phyloP scores from a whole-genome alignment of 192 early-diverging fungal species.

The Oehlia diaphana region DNA sequence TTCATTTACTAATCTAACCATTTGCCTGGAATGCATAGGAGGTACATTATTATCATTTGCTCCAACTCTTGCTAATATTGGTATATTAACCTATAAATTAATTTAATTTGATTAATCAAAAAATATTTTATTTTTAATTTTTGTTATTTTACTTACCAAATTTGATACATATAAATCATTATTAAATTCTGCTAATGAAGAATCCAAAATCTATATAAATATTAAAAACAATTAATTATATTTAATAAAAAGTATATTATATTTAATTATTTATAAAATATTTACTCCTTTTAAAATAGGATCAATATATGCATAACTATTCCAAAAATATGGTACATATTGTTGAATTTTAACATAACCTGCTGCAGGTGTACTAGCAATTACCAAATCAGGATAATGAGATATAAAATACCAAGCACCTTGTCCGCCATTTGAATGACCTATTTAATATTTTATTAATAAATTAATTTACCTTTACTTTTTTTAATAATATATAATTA shows the following conservation, averaged over 20 bases:
- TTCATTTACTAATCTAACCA: slow-evolving; percentile 66
- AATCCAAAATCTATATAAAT: slow-evolving; percentile 57
- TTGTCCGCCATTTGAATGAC: slow-evolving; percentile 80
- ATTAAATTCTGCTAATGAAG: slow-evolving; percentile 72
- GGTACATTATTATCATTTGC: slow-evolving; percentile 74
- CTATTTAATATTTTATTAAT: slow-evolving; percentile 28
- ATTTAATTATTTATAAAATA: not conserved
- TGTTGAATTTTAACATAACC: slow-evolving; percentile 76
- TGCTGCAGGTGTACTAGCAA: slow-evolving; percentile 69
- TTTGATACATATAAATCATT: slow-evolving; percentile 72
- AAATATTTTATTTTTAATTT: not conserved
- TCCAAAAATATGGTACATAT: slow-evolving; percentile 69
- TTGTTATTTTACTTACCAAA: slow-evolving; percentile 41
- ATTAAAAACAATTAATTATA: not conserved
- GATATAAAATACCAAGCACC: slow-evolving; percentile 72
- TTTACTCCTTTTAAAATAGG: slow-evolving; percentile 61
- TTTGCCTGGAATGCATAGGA: slow-evolving; percentile 62
- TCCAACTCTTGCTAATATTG: slow-evolving; percentile 62
- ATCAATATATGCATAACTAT: slow-evolving; percentile 64
- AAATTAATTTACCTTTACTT: not conserved
- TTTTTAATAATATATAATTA: slow-evolving; percentile 10
- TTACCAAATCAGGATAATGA: slow-evolving; percentile 70
- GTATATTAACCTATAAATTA: slow-evolving; percentile 55
- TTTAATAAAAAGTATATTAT: not conserved
- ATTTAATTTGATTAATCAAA: not conserved